These are phyloP conservation scores for Geotrichum fermentans DNA, from an alignment of 1,139 yeast species.

Conservation along the genomic window DNA sequence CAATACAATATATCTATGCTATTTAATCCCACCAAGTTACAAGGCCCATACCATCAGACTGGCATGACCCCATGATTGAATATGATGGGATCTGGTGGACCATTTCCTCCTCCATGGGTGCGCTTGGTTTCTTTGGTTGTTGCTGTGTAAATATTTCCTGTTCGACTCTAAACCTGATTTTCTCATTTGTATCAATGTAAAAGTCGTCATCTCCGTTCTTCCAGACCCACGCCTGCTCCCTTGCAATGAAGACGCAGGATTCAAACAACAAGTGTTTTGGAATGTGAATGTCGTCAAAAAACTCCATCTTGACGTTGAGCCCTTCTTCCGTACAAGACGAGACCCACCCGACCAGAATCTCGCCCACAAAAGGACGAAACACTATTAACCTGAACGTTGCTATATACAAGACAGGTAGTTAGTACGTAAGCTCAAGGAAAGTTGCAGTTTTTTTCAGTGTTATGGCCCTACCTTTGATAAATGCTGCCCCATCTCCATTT, in stretches of 20 bases:
- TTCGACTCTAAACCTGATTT: conserved; percentile 84
- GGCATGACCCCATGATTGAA: conserved; percentile 85
- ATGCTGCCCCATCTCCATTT: conserved; percentile 96
- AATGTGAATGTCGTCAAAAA: conserved; percentile 86
- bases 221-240: conserved; percentile 97
- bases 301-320: conserved; percentile 71
- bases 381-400: conserved; percentile 71
- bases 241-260: conserved; percentile 52
- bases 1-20: background rate
- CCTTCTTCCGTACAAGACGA: conserved; percentile 85
- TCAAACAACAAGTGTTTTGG: conserved; percentile 81
- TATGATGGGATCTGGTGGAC: conserved; percentile 55
- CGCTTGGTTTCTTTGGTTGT: conserved; percentile 58
- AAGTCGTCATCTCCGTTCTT: conserved; percentile 55
- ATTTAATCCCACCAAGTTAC: conserved; percentile 87
- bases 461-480: conserved; percentile 45
- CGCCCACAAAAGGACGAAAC: conserved; percentile 93
- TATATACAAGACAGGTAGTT: conserved; percentile 9
- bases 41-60: conserved; percentile 93
- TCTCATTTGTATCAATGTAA: conserved; percentile 84
- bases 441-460: background rate
- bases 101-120: conserved; percentile 41
- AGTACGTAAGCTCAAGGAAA: background rate
- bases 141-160: conserved; percentile 79
- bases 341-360: conserved; percentile 90